Conservation (phyloP, 345 rosid species). For the Gossypium turneri region DNA sequence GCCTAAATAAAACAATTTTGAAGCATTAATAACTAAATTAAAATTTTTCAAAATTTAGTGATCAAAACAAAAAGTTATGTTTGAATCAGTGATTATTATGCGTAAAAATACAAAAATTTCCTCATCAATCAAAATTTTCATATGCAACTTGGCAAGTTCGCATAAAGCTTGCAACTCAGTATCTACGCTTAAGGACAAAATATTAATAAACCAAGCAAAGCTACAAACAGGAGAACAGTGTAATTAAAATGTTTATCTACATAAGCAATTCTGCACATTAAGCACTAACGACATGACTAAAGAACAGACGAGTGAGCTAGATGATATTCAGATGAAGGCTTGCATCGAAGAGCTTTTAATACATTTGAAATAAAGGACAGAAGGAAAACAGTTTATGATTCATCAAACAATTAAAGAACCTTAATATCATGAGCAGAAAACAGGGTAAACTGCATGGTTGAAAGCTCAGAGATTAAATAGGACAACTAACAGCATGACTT, state of each 20-base stretch:
- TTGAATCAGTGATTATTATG: not conserved
- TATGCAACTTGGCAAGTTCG: not conserved
- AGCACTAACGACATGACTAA: not conserved
- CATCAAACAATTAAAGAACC: not conserved
- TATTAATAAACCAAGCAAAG: not conserved
- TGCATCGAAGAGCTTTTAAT: not conserved
- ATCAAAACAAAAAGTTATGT: too few relatives aligned
- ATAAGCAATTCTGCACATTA: not conserved
- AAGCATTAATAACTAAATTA: too few relatives aligned
- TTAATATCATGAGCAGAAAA: not conserved
- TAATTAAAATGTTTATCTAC: not conserved
- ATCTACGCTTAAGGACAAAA: not conserved
- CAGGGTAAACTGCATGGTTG: not conserved
- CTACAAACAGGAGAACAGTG: not conserved
- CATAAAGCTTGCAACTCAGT: not conserved
- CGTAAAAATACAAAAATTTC: not conserved
- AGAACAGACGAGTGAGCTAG: not conserved
- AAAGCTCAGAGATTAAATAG: not conserved
- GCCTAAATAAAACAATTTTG: too few relatives aligned
- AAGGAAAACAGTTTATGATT: constrained; percentile 5
- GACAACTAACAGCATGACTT: not conserved
- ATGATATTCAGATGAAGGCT: not conserved
- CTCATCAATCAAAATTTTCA: not conserved
- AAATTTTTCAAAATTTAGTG: too few relatives aligned
- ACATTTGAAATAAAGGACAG: not conserved